Evolutionary conservation across 192 early-diverging fungal genomes (phyloP), one percentile per base, ranked within the genome.

Genomic region (Coemansia sp.): DNA sequence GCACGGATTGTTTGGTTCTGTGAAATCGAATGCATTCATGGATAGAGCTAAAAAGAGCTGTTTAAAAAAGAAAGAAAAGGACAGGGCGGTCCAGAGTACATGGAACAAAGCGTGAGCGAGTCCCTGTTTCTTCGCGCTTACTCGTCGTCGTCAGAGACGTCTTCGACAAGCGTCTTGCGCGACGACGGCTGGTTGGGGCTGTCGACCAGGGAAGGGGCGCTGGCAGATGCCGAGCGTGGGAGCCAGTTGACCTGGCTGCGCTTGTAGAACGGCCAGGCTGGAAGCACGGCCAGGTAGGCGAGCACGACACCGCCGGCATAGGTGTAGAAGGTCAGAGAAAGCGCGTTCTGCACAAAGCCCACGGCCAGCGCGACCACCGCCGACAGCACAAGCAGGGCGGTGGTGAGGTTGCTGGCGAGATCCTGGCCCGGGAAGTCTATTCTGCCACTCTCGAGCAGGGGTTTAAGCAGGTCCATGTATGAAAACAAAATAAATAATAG

Each of bases 401-500:
- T 75, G 2, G 81, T 43, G 62, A 83, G 9, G 37, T 52, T 69
- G 70, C 68, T 70, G 11, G 76, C 81, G n/a, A 65, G 67, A 36
- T 67, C 28, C 73, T 83, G 81, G 28, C 81, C 81, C n/a, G 38
- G 43, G 59, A 83, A 83, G 67, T 83, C 81, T 61, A 83, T 83
- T 20, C 81, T 58, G 32, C 81, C 81, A 63, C 81, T 72, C 63
- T 78, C 81, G 8, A 75, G 64, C 18, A 78, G 65, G 0, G 75
- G 70, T 69, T 60, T 74, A 18, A 83, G 66, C 68, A 72, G 55
- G 66, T 74, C 76, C 81, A 83, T 78, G 2, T 5, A 28, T 28
- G 22, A 28, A 1, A 28, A 28, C 22, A 28, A 28, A 28, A 28
- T 28, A 28, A 28, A 28, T 28, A 28, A 28, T 28, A 28, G 22